phyloP scores from a whole-genome alignment of 306 rosid genomes.

The Begonia loranthoides region DNA sequence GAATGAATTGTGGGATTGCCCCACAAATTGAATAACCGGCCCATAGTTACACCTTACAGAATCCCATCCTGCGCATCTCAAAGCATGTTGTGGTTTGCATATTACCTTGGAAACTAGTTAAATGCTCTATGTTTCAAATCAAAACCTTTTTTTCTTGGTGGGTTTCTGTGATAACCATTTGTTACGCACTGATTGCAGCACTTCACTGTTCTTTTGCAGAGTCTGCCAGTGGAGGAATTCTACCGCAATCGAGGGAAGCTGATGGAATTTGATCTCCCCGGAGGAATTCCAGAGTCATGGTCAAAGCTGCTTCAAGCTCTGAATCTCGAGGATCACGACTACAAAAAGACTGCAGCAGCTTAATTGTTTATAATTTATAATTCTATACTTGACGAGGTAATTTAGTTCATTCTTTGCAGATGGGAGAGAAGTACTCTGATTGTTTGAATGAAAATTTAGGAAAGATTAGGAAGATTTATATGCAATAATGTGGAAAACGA shows the following conservation, averaged over 20 bases:
- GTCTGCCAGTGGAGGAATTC: conserved; percentile 33
- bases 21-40: too few relatives aligned
- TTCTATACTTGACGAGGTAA: conserved; percentile 3
- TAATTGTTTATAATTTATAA: conserved; percentile 6
- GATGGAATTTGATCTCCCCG: conserved; percentile 35
- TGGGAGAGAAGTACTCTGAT: conserved; percentile 6
- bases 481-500: conserved; percentile 7
- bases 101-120: too few relatives aligned
- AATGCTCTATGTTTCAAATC: too few relatives aligned
- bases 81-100: too few relatives aligned
- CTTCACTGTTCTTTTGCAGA: conserved; percentile 18
- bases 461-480: neutral
- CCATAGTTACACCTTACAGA: too few relatives aligned
- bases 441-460: neutral
- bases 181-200: neutral
- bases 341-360: conserved; percentile 26
- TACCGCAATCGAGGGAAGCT: conserved; percentile 30
- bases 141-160: too few relatives aligned
- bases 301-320: conserved; percentile 39
- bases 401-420: conserved; percentile 22
- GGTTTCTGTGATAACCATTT: too few relatives aligned
- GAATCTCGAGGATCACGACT: conserved; percentile 24
- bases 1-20: too few relatives aligned
- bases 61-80: too few relatives aligned
- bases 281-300: conserved; percentile 49